Evolutionary conservation across 345 rosid species (phyloP).

Genomic region (Citrus mangshanensis): DNA sequence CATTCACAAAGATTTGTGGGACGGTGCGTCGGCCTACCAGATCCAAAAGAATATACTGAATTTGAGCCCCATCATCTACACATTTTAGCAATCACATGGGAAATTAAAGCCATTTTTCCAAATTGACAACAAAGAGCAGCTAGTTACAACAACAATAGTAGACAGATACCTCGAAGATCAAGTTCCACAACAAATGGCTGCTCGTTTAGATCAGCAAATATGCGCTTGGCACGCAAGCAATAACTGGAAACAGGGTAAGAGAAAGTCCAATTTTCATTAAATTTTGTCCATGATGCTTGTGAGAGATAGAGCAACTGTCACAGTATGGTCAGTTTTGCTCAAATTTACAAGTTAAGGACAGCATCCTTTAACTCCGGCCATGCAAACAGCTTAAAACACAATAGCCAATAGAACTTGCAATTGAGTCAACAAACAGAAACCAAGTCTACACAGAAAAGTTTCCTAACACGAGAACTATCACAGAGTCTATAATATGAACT

Average conservation of each 20-base stretch:
- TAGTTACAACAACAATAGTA: conserved; percentile 10
- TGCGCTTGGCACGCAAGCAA: conserved; percentile 53
- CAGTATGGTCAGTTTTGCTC: neutral
- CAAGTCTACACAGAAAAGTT: neutral
- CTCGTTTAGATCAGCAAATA: conserved; percentile 52
- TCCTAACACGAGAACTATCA: neutral
- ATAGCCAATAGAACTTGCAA: neutral
- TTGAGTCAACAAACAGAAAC: neutral
- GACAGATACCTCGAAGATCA: conserved; percentile 61
- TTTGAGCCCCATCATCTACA: conserved; percentile 70
- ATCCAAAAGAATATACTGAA: conserved; percentile 70
- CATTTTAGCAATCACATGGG: neutral
- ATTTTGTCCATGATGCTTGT: neutral
- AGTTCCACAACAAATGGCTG: conserved; percentile 63
- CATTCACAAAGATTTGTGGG: conserved; percentile 85
- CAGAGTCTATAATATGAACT: neutral
- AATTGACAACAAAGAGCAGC: neutral
- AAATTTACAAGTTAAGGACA: neutral
- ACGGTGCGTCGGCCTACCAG: conserved; percentile 76
- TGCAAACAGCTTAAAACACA: neutral
- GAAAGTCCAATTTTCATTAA: neutral
- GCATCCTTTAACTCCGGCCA: too few relatives aligned
- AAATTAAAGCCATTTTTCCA: conserved; percentile 14
- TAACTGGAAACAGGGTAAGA: conserved; percentile 29
- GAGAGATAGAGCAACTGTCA: neutral